Evolutionary conservation across 148 eudicot species (phyloP), one percentile per base, ranked within the genome.

Genomic region (Vaccinium myrtillus): DNA sequence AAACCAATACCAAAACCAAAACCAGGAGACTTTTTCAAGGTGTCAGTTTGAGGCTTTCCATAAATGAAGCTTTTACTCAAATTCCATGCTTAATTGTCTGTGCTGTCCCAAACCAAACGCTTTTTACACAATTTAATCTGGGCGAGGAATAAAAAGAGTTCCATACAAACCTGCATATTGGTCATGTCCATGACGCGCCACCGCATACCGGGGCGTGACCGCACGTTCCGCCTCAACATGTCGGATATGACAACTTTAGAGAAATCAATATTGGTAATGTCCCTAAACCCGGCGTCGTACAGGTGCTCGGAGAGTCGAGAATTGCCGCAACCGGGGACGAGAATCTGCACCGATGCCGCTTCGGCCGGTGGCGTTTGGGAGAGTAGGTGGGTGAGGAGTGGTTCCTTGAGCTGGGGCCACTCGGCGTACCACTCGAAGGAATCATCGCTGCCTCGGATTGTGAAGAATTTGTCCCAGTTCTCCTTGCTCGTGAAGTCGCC

Each of bases 131-230:
- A 27, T 13, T 10, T 23, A 69, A 0, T 7, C 74, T 4, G 36
- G 25, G 71, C 12, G 23, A 46, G 0, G 25, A 30, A 43, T 30
- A 82, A n/a, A 13, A 39, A 46, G 25, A 50, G 1, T 11, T 69
- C 30, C 9, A 51, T 11, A 48, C 27, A 7, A n/a, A 95, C 99
- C 94, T 94, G 99, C 94, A 97, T 88, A 32, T 50, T 23, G 50
- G 99, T 95, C 91, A 97, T 97, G 83, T 97, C 98, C 99, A 97
- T 97, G 50, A 95, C 93, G n/a, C 99, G 93, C 99, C 99, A 97
- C 27, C 93, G 92, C 99, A 97, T 95, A 12, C 32, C 89, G 0
- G 98, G 97, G 18, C 99, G 88, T 0, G 86, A 87, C 63, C 98
- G 77, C 54, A 97, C 94, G 83, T 97, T 95, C n/a, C 98, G 85